Conservation (phyloP, 1,139 yeast genomes). For the Blastobotrys petasosporus region DNA sequence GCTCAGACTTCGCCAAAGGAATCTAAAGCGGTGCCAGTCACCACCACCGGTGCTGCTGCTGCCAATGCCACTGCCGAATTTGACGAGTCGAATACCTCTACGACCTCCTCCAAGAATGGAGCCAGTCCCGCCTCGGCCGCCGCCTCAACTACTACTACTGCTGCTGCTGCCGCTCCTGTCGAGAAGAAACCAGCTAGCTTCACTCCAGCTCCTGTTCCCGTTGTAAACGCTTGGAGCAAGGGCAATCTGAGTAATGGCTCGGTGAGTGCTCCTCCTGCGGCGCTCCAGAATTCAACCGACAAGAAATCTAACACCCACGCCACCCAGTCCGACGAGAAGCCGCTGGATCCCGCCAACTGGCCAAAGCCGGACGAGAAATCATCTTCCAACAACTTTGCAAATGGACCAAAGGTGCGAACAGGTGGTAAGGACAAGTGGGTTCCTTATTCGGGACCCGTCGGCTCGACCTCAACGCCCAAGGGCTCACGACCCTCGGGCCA, state of each 20-base stretch:
- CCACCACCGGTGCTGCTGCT: not conserved
- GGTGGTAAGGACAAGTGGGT: constrained; percentile 76
- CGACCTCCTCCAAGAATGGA: no score
- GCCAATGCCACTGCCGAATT: not conserved
- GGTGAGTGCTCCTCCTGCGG: constrained; percentile 12
- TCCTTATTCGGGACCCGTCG: constrained; percentile 44
- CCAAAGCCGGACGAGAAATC: constrained; percentile 46
- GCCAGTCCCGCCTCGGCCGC: constrained; percentile 3
- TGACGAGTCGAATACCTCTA: no score
- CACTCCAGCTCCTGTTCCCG: constrained; percentile 42
- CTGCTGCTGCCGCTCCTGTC: constrained; percentile 20
- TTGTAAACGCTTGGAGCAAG: constrained; percentile 38
- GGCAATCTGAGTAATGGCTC: constrained; percentile 5
- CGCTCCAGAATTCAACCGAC: constrained; percentile 18
- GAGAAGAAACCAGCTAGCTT: constrained; percentile 24
- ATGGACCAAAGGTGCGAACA: constrained; percentile 38
- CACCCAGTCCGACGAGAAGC: constrained; percentile 6
- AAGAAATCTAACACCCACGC: constrained; percentile 20
- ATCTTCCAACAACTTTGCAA: constrained; percentile 19
- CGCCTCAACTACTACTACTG: constrained; percentile 10
- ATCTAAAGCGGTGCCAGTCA: constrained; percentile 3
- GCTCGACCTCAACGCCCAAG: not conserved
- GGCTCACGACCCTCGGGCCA: no score
- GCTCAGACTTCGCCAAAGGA: constrained; percentile 7
- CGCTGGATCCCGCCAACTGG: constrained; percentile 48